These are phyloP conservation scores for Brasilioporus rufonigricans DNA, from an alignment of 768 basidiomycete genomes.

Conservation along the genomic window DNA sequence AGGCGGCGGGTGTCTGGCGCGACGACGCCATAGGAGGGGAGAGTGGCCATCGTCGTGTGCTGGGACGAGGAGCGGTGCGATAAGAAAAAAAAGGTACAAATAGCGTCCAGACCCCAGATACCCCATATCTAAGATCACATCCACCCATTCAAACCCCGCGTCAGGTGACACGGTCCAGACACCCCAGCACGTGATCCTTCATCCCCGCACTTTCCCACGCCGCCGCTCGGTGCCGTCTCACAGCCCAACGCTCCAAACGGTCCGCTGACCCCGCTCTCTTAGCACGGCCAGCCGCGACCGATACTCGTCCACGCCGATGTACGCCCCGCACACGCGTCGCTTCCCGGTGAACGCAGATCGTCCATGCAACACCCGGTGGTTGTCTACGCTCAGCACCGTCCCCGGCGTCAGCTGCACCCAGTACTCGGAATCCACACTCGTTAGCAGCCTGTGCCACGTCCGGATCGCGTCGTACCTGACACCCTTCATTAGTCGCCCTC, in stretches of 20 bases:
- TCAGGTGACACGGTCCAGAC: conserved; percentile 19
- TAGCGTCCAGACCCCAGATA: conserved; percentile 19
- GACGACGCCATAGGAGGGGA: conserved; percentile 20
- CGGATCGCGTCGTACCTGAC: conserved; percentile 77
- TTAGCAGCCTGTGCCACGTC: conserved; percentile 72
- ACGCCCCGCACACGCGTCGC: conserved; percentile 94
- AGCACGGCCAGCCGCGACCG: conserved; percentile 73
- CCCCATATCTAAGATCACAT: conserved; percentile 20
- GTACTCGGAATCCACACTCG: conserved; percentile 81
- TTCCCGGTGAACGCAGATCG: conserved; percentile 87
- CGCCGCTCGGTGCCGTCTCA: conserved; percentile 36
- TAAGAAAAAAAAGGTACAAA: conserved; percentile 24
- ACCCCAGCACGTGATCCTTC: conserved; percentile 12
- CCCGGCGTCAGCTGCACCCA: conserved; percentile 91
- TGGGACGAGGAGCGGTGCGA: conserved; percentile 3
- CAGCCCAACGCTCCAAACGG: conserved; percentile 57
- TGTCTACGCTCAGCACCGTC: conserved; percentile 89
- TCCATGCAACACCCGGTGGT: conserved; percentile 92
- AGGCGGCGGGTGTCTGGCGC: conserved; percentile 12
- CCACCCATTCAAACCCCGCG: conserved; percentile 16
- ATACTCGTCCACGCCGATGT: conserved; percentile 90
- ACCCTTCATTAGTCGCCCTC: background rate
- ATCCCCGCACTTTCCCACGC: conserved; percentile 19
- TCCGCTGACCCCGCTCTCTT: conserved; percentile 51
- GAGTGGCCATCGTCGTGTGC: conserved; percentile 11